Percentiles rank a stretch among this genome's conserved stretches.
Evolutionary conservation across 768 basidiomycete genomes (phyloP).

Genomic region (Pisolithus microcarpus): DNA sequence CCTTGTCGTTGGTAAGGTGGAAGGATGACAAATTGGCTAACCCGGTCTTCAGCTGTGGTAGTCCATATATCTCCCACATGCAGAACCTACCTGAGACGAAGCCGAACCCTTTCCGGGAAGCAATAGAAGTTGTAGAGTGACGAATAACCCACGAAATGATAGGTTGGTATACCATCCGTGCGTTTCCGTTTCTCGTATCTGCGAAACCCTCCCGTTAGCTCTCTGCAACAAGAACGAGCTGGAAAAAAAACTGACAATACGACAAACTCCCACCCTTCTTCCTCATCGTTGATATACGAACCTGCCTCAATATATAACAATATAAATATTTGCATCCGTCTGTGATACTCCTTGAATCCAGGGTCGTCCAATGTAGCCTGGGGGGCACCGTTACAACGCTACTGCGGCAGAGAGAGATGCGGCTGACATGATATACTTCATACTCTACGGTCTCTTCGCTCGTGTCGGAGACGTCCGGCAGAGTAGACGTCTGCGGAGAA

Average conservation of each 20-base stretch:
- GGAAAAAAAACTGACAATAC: constrained; percentile 55
- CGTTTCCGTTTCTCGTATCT: constrained; percentile 84
- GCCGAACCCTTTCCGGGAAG: constrained; percentile 83
- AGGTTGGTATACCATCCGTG: constrained; percentile 47
- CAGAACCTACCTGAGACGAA: constrained; percentile 69
- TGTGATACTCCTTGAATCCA: constrained; percentile 87
- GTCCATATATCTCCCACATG: not conserved
- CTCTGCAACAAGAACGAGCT: not conserved
- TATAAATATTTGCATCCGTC: constrained; percentile 90
- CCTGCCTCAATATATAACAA: constrained; percentile 93
- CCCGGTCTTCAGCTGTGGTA: not conserved
- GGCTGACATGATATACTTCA: constrained; percentile 85
- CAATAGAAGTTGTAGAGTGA: constrained; percentile 94
- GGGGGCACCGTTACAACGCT: constrained; percentile 2
- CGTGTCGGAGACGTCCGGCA: constrained; percentile 25
- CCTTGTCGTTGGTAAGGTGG: constrained; percentile 85
- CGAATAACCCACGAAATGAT: constrained; percentile 93
- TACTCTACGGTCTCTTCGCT: constrained; percentile 62
- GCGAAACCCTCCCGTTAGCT: not conserved
- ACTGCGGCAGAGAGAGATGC: not conserved
- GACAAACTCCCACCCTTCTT: constrained; percentile 90
- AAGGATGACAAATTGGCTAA: constrained; percentile 88
- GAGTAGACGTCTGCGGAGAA: constrained; percentile 36
- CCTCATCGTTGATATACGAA: constrained; percentile 89
- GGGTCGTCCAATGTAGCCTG: constrained; percentile 80